phyloP scores from a whole-genome alignment of 2,329 filamentous ascomycete species.

The Diaporthe nobilis region DNA sequence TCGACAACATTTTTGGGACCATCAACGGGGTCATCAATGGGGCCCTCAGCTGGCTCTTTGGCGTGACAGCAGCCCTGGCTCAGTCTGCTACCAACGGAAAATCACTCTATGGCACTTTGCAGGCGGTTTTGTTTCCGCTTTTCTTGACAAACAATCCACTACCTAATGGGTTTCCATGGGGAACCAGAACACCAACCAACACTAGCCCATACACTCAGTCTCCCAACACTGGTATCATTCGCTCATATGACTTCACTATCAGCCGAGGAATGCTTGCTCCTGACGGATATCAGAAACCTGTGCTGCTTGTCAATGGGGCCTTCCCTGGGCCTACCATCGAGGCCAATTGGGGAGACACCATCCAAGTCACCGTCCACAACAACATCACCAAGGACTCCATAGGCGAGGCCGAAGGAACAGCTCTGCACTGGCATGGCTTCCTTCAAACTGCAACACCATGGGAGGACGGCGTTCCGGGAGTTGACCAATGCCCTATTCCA shows the following conservation, averaged over 20 bases:
- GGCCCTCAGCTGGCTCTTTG: slow-evolving; percentile 44
- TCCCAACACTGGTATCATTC: slow-evolving; percentile 68
- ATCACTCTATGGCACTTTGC: slow-evolving; percentile 57
- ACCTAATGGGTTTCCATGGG: slow-evolving; percentile 68
- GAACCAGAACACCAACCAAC: slow-evolving; percentile 54
- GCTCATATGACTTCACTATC: slow-evolving; percentile 68
- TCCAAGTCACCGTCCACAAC: slow-evolving; percentile 79
- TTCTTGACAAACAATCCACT: slow-evolving; percentile 66
- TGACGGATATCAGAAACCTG: slow-evolving; percentile 67
- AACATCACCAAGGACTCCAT: slow-evolving; percentile 77
- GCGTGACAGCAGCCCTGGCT: slow-evolving; percentile 45
- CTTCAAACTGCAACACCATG: slow-evolving; percentile 63
- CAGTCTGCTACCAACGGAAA: slow-evolving; percentile 58
- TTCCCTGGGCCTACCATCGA: slow-evolving; percentile 78
- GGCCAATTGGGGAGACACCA: slow-evolving; percentile 74
- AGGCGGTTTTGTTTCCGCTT: slow-evolving; percentile 54
- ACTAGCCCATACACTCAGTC: slow-evolving; percentile 66
- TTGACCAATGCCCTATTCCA: slow-evolving; percentile 76
- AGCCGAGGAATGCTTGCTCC: slow-evolving; percentile 65
- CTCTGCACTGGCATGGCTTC: slow-evolving; percentile 70
- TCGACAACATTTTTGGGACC: slow-evolving; percentile 14
- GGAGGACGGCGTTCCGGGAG: slow-evolving; percentile 67
- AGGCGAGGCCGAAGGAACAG: slow-evolving; percentile 60
- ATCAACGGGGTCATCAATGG: slow-evolving; percentile 21
- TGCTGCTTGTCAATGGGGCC: slow-evolving; percentile 74